Evolutionary conservation across 148 eudicot genomes (phyloP).

Genomic region (Oxyria digyna): DNA sequence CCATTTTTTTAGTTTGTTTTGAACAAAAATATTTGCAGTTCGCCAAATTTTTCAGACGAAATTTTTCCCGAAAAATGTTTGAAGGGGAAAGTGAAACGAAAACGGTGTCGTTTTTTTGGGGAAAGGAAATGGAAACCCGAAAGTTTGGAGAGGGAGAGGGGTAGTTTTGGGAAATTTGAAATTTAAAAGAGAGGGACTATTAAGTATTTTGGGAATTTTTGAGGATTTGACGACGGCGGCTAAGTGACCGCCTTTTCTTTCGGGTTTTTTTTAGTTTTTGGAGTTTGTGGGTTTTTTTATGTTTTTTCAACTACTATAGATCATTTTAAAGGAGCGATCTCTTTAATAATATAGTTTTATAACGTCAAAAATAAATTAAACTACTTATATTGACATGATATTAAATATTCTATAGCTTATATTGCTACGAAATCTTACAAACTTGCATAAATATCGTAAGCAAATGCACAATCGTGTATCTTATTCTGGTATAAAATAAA

Average conservation of each 20-base stretch:
- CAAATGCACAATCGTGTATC: no score
- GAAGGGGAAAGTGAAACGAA: not conserved
- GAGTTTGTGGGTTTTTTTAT: no score
- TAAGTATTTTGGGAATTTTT: not conserved
- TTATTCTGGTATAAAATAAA: no score
- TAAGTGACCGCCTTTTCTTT: not conserved
- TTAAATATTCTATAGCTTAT: no score
- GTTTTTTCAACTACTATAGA: no score
- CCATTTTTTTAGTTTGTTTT: constrained; percentile 6
- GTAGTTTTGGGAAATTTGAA: not conserved
- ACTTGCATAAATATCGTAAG: no score
- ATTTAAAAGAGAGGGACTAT: not conserved
- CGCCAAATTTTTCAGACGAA: constrained; percentile 5
- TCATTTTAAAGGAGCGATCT: no score
- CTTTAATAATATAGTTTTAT: no score
- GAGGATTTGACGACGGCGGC: not conserved
- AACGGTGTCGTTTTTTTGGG: not conserved
- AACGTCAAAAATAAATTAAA: no score
- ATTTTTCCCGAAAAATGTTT: not conserved
- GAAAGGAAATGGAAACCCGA: not conserved
- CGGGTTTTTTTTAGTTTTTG: not conserved
- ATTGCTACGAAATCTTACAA: no score
- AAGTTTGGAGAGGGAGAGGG: not conserved
- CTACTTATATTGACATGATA: no score
- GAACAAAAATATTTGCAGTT: not conserved